These are phyloP conservation scores for Lepiota venenata DNA, from an alignment of 768 basidiomycete genomes.

Conservation along the genomic window DNA sequence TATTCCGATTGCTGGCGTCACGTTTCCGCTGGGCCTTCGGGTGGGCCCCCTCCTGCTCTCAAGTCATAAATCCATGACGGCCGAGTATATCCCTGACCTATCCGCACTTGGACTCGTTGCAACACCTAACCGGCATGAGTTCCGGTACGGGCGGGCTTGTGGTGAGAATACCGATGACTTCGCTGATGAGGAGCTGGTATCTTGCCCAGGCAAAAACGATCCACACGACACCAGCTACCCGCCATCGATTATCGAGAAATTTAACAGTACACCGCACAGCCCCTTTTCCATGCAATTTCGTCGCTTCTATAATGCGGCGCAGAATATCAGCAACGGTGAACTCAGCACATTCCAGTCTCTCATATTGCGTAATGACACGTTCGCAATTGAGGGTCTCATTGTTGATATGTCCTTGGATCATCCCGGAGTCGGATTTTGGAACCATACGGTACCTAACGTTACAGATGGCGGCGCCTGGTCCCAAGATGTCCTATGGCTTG, in stretches of 20 bases:
- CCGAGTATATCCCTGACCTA: no score
- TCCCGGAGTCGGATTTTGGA: conserved; percentile 3
- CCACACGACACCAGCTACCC: conserved; percentile 3
- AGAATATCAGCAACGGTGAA: neutral
- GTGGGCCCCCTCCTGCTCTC: no score
- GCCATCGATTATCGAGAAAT: neutral
- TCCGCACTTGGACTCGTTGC: no score
- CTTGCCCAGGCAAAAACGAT: neutral
- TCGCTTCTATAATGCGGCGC: neutral
- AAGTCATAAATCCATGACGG: no score
- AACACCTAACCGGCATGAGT: no score
- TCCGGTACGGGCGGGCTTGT: no score
- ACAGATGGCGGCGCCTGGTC: neutral
- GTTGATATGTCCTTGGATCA: conserved; percentile 1
- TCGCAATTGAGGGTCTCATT: neutral
- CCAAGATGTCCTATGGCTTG: conserved; percentile 3
- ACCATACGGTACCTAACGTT: neutral
- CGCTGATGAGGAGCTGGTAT: no score
- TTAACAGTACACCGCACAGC: conserved; percentile 1
- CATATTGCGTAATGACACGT: neutral
- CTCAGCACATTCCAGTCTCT: neutral
- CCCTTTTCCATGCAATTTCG: conserved; percentile 1
- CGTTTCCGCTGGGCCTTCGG: no score
- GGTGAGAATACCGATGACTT: no score
- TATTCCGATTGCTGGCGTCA: no score